phyloP scores from a whole-genome alignment of 1,284 basidiomycete genomes.

The Melampsora larici-populina region DNA sequence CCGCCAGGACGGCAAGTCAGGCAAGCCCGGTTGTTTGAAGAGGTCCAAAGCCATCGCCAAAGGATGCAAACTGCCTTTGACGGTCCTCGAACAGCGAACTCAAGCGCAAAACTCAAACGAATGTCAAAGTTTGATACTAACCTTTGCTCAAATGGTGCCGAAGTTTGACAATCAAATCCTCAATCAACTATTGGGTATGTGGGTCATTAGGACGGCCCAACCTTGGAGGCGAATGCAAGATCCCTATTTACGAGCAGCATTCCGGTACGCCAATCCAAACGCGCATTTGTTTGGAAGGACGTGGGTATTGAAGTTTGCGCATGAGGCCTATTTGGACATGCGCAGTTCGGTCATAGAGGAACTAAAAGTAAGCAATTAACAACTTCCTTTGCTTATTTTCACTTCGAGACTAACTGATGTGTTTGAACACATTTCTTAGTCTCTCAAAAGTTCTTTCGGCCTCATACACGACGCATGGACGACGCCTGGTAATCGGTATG shows the following conservation, averaged over 20 bases:
- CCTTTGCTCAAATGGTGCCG: background rate
- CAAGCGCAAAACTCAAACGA: no score
- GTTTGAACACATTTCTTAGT: background rate
- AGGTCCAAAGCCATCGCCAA: no score
- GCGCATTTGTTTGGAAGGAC: no score
- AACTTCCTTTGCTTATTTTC: no score
- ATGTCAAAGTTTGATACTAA: no score
- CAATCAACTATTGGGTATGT: conserved; percentile 5
- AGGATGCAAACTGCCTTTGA: no score
- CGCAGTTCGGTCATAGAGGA: background rate
- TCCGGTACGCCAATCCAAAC: background rate
- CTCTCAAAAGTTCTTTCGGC: background rate
- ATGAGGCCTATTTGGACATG: no score
- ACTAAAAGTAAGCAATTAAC: background rate
- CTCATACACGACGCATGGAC: conserved; percentile 13
- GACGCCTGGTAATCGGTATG: background rate
- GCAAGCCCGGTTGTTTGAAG: no score
- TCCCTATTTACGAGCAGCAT: background rate
- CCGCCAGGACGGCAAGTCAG: no score
- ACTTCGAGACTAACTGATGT: no score
- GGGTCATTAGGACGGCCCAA: background rate
- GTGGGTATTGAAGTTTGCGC: background rate
- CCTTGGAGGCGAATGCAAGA: conserved; percentile 9
- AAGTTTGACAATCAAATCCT: background rate
- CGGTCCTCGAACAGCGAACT: no score